Evolutionary conservation across 768 basidiomycete species (phyloP).

Genomic region (Agaricus blazei): DNA sequence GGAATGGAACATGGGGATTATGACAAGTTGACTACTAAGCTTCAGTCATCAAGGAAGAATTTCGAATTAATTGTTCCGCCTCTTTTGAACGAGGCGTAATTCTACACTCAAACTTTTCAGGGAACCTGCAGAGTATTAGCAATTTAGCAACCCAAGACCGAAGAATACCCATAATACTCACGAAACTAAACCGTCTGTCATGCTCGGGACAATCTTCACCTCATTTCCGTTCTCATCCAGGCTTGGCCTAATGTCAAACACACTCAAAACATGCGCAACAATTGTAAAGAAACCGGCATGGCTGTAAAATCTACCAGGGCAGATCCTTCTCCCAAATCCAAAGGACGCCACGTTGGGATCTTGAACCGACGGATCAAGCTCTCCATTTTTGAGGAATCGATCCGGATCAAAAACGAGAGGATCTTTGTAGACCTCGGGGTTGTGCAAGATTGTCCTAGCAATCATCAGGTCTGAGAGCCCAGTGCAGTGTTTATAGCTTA

Average conservation of each 20-base stretch:
- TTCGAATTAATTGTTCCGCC: background rate
- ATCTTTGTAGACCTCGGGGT: slow-evolving; percentile 15
- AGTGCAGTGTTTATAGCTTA: background rate
- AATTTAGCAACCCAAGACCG: background rate
- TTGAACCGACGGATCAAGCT: slow-evolving; percentile 18
- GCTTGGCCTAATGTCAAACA: slow-evolving; percentile 19
- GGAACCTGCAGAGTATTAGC: background rate
- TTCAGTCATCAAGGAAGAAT: background rate
- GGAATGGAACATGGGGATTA: too few relatives aligned
- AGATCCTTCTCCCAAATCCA: slow-evolving; percentile 26
- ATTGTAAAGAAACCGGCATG: slow-evolving; percentile 18
- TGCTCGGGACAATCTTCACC: slow-evolving; percentile 13
- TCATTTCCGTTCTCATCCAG: slow-evolving; percentile 17
- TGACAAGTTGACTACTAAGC: too few relatives aligned
- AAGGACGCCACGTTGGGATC: slow-evolving; percentile 24
- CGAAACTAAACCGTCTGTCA: slow-evolving; percentile 18
- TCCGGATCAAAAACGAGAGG: slow-evolving; percentile 24
- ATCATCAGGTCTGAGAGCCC: background rate
- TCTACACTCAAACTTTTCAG: background rate
- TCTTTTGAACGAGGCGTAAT: background rate
- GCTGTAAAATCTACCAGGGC: slow-evolving; percentile 20
- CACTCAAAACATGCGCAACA: slow-evolving; percentile 18
- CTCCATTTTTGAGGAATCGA: slow-evolving; percentile 20
- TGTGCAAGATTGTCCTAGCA: slow-evolving; percentile 16
- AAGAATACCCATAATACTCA: slow-evolving; percentile 8